Percentiles rank a stretch among this genome's conserved stretches.
These are phyloP conservation scores for Syzygium malaccense DNA, from an alignment of 441 rosid genomes.

Conservation along the genomic window DNA sequence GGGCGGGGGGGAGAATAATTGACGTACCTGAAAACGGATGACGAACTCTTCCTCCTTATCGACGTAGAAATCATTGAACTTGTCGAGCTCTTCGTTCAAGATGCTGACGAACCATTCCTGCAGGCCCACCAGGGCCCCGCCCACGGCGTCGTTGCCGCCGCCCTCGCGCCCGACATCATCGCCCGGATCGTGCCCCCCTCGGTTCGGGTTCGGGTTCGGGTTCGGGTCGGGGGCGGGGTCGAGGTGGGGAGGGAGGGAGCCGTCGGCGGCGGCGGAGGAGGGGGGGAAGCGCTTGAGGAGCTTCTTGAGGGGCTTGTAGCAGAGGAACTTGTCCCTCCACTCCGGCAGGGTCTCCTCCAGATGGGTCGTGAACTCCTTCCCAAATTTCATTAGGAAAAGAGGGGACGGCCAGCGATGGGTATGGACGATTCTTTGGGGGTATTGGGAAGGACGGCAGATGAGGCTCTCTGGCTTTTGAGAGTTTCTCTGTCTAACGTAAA, in stretches of 20 bases:
- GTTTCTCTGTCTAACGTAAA: too few species aligned
- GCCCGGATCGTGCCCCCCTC: neutral
- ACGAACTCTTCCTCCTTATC: slow-evolving; percentile 93
- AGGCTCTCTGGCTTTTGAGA: too few species aligned
- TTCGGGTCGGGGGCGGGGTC: neutral
- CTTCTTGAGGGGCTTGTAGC: slow-evolving; percentile 85
- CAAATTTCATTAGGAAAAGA: slow-evolving; percentile 59
- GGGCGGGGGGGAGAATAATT: too few species aligned
- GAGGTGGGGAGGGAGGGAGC: slow-evolving; percentile 1
- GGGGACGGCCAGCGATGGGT: neutral
- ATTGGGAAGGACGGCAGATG: neutral
- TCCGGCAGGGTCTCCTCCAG: slow-evolving; percentile 88
- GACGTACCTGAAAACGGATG: slow-evolving; percentile 70
- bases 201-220: slow-evolving; percentile 5
- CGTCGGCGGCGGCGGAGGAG: neutral
- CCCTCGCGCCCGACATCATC: neutral
- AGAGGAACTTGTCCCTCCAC: slow-evolving; percentile 95
- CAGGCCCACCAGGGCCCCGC: slow-evolving; percentile 24
- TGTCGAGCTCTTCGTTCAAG: slow-evolving; percentile 77
- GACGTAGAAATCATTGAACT: slow-evolving; percentile 84
- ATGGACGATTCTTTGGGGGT: neutral
- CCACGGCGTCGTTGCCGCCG: neutral
- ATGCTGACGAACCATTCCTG: slow-evolving; percentile 70
- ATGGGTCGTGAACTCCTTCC: slow-evolving; percentile 84
- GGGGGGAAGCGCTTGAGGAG: slow-evolving; percentile 65